A percentile compares a stretch with the other conserved stretches of the same genome.
These are phyloP conservation scores for Phytophthora lateralis DNA, from an alignment of 352 stramenopile genomes.

Conservation along the genomic window DNA sequence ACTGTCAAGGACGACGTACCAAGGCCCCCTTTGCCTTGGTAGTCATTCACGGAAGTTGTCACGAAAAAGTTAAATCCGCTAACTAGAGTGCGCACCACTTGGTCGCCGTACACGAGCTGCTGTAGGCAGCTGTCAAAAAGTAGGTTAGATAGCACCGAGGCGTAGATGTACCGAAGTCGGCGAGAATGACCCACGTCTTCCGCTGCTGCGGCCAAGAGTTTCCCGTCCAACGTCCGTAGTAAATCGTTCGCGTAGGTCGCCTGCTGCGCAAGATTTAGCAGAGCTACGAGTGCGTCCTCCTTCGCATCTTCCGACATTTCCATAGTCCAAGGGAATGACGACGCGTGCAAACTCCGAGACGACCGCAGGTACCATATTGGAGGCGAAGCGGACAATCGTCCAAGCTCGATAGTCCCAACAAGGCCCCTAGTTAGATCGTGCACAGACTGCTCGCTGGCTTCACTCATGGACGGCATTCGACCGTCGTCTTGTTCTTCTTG, in stretches of 20 bases:
- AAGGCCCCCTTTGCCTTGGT: background rate
- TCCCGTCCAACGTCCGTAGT: constrained; percentile 61
- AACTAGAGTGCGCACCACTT: constrained; percentile 56
- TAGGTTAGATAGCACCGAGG: constrained; percentile 66
- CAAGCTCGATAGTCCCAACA: constrained; percentile 12
- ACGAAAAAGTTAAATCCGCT: constrained; percentile 58
- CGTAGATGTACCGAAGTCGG: constrained; percentile 65
- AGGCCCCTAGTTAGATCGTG: background rate
- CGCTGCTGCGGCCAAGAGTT: constrained; percentile 48
- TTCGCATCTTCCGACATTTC: constrained; percentile 56
- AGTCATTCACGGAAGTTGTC: background rate
- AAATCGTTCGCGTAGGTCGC: constrained; percentile 53
- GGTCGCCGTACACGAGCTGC: constrained; percentile 64
- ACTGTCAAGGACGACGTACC: background rate
- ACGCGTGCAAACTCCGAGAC: constrained; percentile 3
- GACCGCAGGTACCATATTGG: constrained; percentile 28
- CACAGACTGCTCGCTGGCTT: constrained; percentile 1
- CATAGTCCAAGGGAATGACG: constrained; percentile 29
- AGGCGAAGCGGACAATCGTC: background rate
- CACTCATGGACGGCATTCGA: constrained; percentile 18
- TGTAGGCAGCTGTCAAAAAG: constrained; percentile 73
- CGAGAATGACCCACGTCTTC: constrained; percentile 42
- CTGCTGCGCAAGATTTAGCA: constrained; percentile 71
- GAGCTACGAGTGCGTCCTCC: constrained; percentile 65
- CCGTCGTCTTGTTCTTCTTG: constrained; percentile 1